Percentiles rank a stretch among this genome's conserved stretches.
Conservation (phyloP, 805 yeast genomes). For the Pichia kluyveri region DNA sequence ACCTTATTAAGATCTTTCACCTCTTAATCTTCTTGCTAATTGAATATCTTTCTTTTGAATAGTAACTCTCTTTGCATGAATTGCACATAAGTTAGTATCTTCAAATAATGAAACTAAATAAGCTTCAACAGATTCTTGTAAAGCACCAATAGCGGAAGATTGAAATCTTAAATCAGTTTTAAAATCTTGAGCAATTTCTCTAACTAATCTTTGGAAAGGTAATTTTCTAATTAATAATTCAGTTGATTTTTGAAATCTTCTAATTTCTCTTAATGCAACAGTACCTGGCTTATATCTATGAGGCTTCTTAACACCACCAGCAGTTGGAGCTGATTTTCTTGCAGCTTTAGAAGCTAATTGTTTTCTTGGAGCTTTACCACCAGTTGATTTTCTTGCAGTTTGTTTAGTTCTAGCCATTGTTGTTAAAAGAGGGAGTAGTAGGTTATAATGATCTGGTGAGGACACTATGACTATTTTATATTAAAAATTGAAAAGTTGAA, state of each 20-base stretch:
- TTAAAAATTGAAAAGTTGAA: too few relatives aligned
- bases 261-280: constrained; percentile 92
- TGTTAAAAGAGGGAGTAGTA: neutral
- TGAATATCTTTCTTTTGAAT: constrained; percentile 98
- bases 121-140: constrained; percentile 98
- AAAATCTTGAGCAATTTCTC: constrained; percentile 94
- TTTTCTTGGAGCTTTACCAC: constrained; percentile 95
- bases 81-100: constrained; percentile 97
- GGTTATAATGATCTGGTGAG: neutral
- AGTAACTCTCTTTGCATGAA: constrained; percentile 98
- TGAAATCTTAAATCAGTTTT: constrained; percentile 93
- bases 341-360: constrained; percentile 89
- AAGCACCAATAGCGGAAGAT: constrained; percentile 94
- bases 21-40: constrained; percentile 96
- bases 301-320: constrained; percentile 90
- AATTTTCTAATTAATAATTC: constrained; percentile 91
- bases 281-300: constrained; percentile 98
- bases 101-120: constrained; percentile 92
- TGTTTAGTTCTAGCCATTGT: constrained; percentile 88
- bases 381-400: constrained; percentile 91
- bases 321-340: constrained; percentile 85
- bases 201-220: constrained; percentile 94
- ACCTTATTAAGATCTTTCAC: constrained; percentile 68
- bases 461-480: too few relatives aligned
- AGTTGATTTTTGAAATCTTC: constrained; percentile 95